Evolutionary conservation across 345 rosid species (phyloP).

Genomic region (Bruguiera parviflora): DNA sequence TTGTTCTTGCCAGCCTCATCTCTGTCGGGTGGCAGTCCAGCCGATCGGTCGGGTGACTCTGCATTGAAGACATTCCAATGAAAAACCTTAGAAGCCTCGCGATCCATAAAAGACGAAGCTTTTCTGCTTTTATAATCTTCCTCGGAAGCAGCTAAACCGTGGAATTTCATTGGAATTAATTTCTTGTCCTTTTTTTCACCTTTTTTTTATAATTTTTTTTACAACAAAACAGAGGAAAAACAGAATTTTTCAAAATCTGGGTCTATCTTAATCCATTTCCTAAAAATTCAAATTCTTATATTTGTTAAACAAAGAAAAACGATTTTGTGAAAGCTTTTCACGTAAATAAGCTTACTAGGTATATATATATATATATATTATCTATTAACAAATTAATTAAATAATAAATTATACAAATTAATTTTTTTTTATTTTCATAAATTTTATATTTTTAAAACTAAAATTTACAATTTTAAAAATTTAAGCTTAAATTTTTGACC

Average conservation of each 20-base stretch:
- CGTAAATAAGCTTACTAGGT: no score
- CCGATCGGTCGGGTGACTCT: slow-evolving; percentile 75
- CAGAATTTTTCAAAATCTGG: no score
- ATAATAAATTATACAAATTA: no score
- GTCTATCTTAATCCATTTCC: background rate
- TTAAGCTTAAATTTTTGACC: no score
- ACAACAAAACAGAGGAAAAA: no score
- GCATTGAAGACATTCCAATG: slow-evolving; percentile 17
- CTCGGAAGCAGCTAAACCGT: background rate
- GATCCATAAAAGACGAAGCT: slow-evolving; percentile 21
- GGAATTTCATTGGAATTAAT: slow-evolving; percentile 1
- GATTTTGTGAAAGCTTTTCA: no score
- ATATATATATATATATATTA: no score
- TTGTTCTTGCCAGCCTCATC: slow-evolving; percentile 57
- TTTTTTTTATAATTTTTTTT: background rate
- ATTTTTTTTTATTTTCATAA: no score
- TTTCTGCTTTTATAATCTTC: background rate
- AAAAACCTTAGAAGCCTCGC: slow-evolving; percentile 11
- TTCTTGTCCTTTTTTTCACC: background rate
- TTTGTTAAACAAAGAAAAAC: background rate
- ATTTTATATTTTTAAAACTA: no score
- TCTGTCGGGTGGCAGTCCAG: slow-evolving; percentile 41
- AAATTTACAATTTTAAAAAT: no score
- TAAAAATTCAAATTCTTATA: background rate
- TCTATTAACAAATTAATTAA: no score